Evolutionary conservation across 768 basidiomycete genomes (phyloP).

Genomic region (Inosperma sp.): DNA sequence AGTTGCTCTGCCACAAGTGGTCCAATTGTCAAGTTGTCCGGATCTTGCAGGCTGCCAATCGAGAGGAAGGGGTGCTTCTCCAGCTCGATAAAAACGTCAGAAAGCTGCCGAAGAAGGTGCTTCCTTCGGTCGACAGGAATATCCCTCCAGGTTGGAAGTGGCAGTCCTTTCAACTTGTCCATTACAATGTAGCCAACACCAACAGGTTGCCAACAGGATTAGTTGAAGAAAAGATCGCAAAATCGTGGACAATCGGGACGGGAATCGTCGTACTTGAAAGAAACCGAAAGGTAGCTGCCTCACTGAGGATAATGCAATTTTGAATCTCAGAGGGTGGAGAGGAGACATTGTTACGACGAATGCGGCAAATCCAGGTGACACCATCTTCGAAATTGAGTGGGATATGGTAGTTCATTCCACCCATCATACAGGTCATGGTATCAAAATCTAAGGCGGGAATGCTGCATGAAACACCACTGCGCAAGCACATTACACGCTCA

Average conservation of each 20-base stretch:
- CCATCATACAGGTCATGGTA: no score
- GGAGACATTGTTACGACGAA: slow-evolving; percentile 5
- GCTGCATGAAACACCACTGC: no score
- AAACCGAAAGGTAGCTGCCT: slow-evolving; percentile 6
- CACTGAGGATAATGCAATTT: slow-evolving; percentile 2
- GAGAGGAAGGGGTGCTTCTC: slow-evolving; percentile 3
- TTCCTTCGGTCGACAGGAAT: neutral
- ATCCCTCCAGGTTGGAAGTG: neutral
- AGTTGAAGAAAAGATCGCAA: neutral
- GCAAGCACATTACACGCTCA: no score
- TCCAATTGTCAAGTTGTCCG: slow-evolving; percentile 2
- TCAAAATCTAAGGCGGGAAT: no score
- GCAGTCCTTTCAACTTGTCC: slow-evolving; percentile 5
- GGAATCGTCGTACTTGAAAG: slow-evolving; percentile 4
- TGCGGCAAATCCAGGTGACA: slow-evolving; percentile 9
- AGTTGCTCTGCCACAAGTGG: slow-evolving; percentile 2
- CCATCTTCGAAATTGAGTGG: slow-evolving; percentile 3
- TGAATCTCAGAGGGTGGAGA: neutral
- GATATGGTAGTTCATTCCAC: slow-evolving; percentile 8
- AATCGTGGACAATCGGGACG: slow-evolving; percentile 1
- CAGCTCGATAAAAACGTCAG: slow-evolving; percentile 1
- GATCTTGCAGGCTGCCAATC: slow-evolving; percentile 2
- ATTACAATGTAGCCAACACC: slow-evolving; percentile 11
- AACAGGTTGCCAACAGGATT: no score
- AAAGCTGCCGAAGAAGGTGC: slow-evolving; percentile 1